These are phyloP conservation scores for Diaporthe sp. DNA, from an alignment of 2,329 filamentous ascomycete genomes.

Conservation along the genomic window DNA sequence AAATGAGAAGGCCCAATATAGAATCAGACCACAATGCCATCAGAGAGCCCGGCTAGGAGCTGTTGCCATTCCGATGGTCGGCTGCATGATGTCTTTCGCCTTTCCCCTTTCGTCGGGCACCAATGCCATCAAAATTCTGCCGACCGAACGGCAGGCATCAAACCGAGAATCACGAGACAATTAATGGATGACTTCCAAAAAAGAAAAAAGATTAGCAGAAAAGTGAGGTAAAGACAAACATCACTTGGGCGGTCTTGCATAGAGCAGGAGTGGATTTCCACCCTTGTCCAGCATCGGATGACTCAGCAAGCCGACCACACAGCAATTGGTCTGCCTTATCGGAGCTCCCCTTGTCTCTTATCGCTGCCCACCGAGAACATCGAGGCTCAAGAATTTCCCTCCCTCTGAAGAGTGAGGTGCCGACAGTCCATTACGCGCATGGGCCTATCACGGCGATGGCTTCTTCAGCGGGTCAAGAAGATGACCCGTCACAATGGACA, in stretches of 20 bases:
- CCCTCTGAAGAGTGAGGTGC: no score
- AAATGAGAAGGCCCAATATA: no score
- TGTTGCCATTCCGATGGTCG: no score
- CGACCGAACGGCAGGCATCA: no score
- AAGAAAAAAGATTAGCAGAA: background rate
- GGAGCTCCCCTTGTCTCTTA: conserved; percentile 21
- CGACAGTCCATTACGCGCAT: background rate
- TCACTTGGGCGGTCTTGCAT: background rate
- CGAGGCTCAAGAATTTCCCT: conserved; percentile 6
- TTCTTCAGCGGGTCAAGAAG: background rate
- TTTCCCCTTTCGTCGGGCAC: background rate
- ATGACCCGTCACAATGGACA: conserved; percentile 37
- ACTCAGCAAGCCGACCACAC: background rate
- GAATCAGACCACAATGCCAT: no score
- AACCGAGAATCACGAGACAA: no score
- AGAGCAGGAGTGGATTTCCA: background rate
- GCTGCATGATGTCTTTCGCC: background rate
- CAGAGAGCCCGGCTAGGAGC: no score
- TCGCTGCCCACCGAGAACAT: background rate
- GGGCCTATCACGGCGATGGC: background rate
- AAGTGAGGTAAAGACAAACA: background rate
- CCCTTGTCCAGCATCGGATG: background rate
- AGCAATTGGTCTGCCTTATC: background rate
- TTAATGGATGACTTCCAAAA: rapidly evolving
- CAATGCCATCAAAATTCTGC: background rate